Conservation (phyloP, 192 early-diverging fungal genomes). For the Backusella parvicylindrica region DNA sequence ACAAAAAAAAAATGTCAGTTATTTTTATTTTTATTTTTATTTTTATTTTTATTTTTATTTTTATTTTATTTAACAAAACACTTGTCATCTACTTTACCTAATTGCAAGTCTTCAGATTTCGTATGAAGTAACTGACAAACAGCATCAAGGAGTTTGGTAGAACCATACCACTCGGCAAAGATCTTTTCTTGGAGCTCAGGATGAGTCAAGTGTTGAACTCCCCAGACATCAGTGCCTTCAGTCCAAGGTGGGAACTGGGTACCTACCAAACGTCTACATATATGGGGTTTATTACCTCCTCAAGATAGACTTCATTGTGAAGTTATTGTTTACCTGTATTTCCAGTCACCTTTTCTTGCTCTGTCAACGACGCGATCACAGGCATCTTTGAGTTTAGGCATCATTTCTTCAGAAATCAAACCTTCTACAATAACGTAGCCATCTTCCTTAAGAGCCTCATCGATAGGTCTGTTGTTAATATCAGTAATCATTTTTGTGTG, state of each 20-base stretch:
- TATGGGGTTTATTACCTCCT: not conserved
- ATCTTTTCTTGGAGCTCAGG: constrained; percentile 42
- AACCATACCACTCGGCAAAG: constrained; percentile 48
- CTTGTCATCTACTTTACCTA: no score
- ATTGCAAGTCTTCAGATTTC: constrained; percentile 34
- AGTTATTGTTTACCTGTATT: constrained; percentile 26
- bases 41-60: not conserved
- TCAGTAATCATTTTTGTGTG: constrained; percentile 12
- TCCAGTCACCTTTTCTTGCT: constrained; percentile 42
- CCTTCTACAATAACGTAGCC: constrained; percentile 47
- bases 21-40: not conserved
- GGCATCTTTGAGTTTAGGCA: constrained; percentile 33
- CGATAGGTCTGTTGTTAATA: constrained; percentile 18
- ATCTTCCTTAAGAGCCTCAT: constrained; percentile 30
- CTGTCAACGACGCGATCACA: constrained; percentile 35
- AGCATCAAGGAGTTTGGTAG: constrained; percentile 30
- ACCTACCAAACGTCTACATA: constrained; percentile 37
- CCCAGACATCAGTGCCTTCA: constrained; percentile 44
- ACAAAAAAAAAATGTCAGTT: not conserved
- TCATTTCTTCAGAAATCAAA: constrained; percentile 32
- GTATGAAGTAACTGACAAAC: constrained; percentile 38
- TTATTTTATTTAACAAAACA: no score
- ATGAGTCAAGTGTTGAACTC: constrained; percentile 46
- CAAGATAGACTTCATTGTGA: no score
- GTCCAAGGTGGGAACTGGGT: constrained; percentile 49